Evolutionary conservation across 2,329 filamentous ascomycete species (phyloP).

Genomic region (Fusarium sp.): DNA sequence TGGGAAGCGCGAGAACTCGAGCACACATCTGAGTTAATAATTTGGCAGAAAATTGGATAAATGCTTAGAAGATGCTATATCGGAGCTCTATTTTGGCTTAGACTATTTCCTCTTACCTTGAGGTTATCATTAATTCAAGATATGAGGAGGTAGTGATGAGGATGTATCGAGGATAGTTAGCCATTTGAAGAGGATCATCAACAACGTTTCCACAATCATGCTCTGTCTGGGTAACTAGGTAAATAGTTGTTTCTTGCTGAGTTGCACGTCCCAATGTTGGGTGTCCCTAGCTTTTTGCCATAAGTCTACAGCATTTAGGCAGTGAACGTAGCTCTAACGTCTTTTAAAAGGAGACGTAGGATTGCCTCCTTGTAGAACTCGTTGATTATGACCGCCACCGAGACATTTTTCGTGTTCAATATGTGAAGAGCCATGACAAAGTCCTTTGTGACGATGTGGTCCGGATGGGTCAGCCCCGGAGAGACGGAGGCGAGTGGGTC

Average conservation of each 20-base stretch:
- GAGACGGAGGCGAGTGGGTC: not conserved
- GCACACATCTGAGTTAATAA: not conserved
- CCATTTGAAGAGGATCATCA: too few species aligned
- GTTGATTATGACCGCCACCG: too few species aligned
- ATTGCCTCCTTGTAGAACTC: too few species aligned
- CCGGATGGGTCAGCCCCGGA: not conserved
- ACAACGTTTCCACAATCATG: too few species aligned
- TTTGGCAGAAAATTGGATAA: not conserved
- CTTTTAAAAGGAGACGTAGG: too few species aligned
- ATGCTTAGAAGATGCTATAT: not conserved
- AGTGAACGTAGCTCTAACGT: too few species aligned
- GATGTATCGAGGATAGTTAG: not conserved
- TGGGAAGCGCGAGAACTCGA: not conserved
- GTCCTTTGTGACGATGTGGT: too few species aligned
- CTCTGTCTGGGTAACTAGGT: too few species aligned
- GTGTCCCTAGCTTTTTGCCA: too few species aligned
- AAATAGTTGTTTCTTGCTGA: not conserved
- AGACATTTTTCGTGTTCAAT: too few species aligned
- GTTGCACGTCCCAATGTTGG: not conserved
- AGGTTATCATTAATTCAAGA: not conserved
- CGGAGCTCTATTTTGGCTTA: not conserved
- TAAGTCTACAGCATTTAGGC: too few species aligned
- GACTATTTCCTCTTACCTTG: not conserved
- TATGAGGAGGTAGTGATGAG: not conserved
- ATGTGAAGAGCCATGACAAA: too few species aligned